Percentiles rank a stretch among this genome's conserved stretches.
Evolutionary conservation across 805 yeast genomes (phyloP).

Genomic region (Diddensiella caesifluorescens): DNA sequence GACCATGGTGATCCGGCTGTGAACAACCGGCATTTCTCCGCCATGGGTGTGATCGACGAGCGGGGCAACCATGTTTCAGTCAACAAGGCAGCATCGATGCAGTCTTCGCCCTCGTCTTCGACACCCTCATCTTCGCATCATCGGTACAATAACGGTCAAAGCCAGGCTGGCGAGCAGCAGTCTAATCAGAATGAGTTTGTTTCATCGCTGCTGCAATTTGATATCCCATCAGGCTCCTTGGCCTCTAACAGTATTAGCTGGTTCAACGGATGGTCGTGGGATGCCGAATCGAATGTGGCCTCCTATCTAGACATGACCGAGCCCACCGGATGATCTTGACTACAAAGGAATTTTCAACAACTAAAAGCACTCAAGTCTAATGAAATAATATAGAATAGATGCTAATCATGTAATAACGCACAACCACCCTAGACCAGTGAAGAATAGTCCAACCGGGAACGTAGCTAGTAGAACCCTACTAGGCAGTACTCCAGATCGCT

Average conservation of each 20-base stretch:
- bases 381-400: too few relatives aligned
- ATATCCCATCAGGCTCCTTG: neutral
- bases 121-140: neutral
- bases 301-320: conserved; percentile 14
- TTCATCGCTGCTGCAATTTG: neutral
- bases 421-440: conserved; percentile 59
- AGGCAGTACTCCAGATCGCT: conserved; percentile 57
- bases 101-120: conserved; percentile 3
- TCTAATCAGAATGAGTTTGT: conserved; percentile 3
- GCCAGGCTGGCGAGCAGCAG: conserved; percentile 1
- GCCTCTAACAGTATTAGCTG: conserved; percentile 13
- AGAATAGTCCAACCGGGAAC: conserved; percentile 61
- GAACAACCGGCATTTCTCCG: conserved; percentile 44
- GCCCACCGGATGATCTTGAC: too few relatives aligned
- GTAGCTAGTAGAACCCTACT: conserved; percentile 57
- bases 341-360: too few relatives aligned
- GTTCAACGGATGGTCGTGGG: conserved; percentile 21
- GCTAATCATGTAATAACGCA: conserved; percentile 48
- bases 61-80: conserved; percentile 13
- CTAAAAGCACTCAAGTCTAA: too few relatives aligned
- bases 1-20: conserved; percentile 51
- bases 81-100: conserved; percentile 9
- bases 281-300: conserved; percentile 14
- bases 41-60: conserved; percentile 39
- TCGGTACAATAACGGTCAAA: neutral